Percentiles rank a stretch among this genome's conserved stretches.
Evolutionary conservation across 2,329 filamentous ascomycete species (phyloP).

Genomic region (Arthrobotrys entomopaga): DNA sequence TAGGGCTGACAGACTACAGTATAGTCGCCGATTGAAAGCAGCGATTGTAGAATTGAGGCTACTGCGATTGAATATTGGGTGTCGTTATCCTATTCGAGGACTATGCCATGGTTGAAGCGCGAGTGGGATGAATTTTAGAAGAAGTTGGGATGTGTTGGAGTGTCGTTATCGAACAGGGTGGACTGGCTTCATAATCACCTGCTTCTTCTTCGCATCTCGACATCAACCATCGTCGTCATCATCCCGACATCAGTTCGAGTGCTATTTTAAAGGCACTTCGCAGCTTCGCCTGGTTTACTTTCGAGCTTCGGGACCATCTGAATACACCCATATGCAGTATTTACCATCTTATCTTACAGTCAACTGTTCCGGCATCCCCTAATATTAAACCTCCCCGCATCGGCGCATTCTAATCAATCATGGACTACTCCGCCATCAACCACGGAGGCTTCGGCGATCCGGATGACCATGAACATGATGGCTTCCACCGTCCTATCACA

Average conservation of each 20-base stretch:
- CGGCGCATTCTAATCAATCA: conserved; percentile 25
- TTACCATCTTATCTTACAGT: background rate
- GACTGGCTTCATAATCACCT: background rate
- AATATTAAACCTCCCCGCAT: conserved; percentile 26
- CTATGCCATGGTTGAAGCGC: background rate
- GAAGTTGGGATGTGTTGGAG: conserved; percentile 10
- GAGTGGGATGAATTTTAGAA: background rate
- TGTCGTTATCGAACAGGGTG: conserved; percentile 1
- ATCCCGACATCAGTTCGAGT: background rate
- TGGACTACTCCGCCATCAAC: conserved; percentile 54
- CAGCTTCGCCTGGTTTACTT: background rate
- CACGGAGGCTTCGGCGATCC: conserved; percentile 45
- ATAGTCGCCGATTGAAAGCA: no score
- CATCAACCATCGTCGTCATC: conserved; percentile 1
- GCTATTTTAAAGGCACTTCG: background rate
- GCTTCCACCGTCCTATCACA: conserved; percentile 48
- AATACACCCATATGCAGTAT: conserved; percentile 1
- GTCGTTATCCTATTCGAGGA: background rate
- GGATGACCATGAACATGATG: conserved; percentile 38
- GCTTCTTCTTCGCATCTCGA: background rate
- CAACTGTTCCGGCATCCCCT: background rate
- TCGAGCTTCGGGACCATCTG: background rate
- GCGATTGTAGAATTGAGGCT: no score
- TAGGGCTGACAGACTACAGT: background rate
- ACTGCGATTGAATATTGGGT: no score